Evolutionary conservation across 2,329 filamentous ascomycete genomes (phyloP), one percentile per base, ranked within the genome.

Genomic region (Pestalotiopsis sp.): DNA sequence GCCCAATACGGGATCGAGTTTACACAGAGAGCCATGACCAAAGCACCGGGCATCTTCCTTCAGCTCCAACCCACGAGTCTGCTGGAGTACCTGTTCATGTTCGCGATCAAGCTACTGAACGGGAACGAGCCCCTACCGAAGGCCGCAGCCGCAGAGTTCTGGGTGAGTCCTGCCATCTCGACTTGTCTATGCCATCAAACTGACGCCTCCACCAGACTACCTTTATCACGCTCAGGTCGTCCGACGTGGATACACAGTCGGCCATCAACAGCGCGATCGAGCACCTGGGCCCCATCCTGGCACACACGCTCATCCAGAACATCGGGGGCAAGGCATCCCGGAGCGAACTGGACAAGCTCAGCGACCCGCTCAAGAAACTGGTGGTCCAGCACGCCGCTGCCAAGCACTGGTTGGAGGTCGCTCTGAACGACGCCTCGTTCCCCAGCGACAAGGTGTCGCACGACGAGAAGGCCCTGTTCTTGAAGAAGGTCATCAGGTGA

Each of bases 101-200:
- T 95, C 74, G 87, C 90, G 0, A 81, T 96, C 13, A 87, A 88
- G 73, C 90, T 93, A 7, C 81, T 97, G 6, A 86, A 90, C 58
- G 91, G 91, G 13, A 88, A 86, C 38, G 93, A 96, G 69, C 90
- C 92, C 0, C 81, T 97, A 11, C 92, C 93, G 0, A 97, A 96
- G 79, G 87, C 87, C 38, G 88, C 92, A 2, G 88, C 93, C 1
- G 88, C 90, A 9, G 89, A 92, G 36, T 93, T 97, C 70, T 96
- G 93, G 92, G 90, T 92, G 80, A 72, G 84, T 75, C 65, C 68
- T 36, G 39, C 4, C 14, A 20, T 12, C 31, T 72, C 71, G 66
- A 72, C 45, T 11, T 4, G n/a, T n/a, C n/a, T 36, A 9, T 36
- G 9, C 3, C 1, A 17, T 39, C n/a, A 4, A 14, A 41, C 59